phyloP scores from a whole-genome alignment of 768 basidiomycete species.

The Amanita subjunquillea region DNA sequence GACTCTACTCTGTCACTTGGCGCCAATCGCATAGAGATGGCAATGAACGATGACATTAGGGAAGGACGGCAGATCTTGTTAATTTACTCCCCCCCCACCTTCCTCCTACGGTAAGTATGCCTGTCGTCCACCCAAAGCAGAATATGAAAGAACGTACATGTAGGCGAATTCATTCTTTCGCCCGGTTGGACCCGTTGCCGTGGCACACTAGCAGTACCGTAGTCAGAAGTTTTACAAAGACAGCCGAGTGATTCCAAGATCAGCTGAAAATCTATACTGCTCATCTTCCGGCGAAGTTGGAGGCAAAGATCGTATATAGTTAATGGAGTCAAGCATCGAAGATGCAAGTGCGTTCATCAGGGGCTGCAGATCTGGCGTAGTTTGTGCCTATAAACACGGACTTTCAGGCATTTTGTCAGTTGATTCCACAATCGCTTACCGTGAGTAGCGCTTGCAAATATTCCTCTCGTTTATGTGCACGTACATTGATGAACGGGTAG shows the following conservation, averaged over 20 bases:
- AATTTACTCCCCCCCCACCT: too few species aligned
- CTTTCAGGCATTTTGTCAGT: background rate
- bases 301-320: constrained; percentile 1
- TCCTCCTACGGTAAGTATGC: too few species aligned
- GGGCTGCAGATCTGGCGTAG: background rate
- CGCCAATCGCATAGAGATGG: too few species aligned
- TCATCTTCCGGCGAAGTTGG: background rate
- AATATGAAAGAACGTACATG: too few species aligned
- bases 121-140: too few species aligned
- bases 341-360: background rate
- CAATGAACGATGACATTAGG: too few species aligned
- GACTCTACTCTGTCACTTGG: too few species aligned
- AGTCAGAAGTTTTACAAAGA: background rate
- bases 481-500: background rate
- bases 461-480: background rate
- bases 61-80: too few species aligned
- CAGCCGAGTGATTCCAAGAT: background rate
- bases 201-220: background rate
- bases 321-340: background rate
- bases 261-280: background rate
- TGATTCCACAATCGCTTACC: background rate
- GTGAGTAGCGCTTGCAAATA: background rate
- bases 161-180: background rate
- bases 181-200: background rate
- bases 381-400: background rate